Percentiles rank a stretch among this genome's conserved stretches.
These are phyloP conservation scores for Mycena maculata DNA, from an alignment of 768 basidiomycete species.

Conservation along the genomic window DNA sequence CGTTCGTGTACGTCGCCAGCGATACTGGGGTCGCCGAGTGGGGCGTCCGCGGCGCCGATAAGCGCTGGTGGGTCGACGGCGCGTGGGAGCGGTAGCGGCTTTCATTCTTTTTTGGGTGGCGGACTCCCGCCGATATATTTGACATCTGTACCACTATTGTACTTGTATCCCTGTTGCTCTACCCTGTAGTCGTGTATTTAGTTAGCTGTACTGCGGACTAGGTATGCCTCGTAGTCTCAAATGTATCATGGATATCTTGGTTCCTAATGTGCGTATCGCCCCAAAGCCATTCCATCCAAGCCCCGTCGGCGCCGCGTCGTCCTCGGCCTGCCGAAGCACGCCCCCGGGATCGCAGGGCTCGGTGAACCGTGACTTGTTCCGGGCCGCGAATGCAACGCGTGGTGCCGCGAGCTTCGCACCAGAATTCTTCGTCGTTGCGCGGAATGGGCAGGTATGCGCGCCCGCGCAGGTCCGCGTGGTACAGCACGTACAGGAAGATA, in stretches of 20 bases:
- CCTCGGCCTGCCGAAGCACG: background rate
- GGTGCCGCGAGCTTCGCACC: background rate
- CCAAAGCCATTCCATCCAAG: no score
- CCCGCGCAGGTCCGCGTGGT: background rate
- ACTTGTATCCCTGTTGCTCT: background rate
- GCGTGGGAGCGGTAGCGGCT: conserved; percentile 48
- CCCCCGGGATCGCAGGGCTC: conserved; percentile 5
- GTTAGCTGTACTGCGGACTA: background rate
- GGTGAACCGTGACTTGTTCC: background rate
- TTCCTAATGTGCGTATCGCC: no score
- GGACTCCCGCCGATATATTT: background rate
- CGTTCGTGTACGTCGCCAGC: conserved; percentile 75
- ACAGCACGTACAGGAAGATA: background rate
- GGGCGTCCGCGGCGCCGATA: conserved; percentile 76
- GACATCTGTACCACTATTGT: background rate
- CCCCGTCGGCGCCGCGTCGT: background rate
- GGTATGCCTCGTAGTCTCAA: background rate
- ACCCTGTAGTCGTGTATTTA: background rate
- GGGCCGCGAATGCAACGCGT: background rate
- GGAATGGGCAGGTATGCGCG: background rate
- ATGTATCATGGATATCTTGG: background rate
- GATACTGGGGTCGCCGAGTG: conserved; percentile 80
- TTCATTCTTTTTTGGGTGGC: background rate
- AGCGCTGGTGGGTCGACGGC: conserved; percentile 76
- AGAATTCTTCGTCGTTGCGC: background rate